These are phyloP conservation scores for Gamarada debralockiae DNA, from an alignment of 495 filamentous ascomycete species.

Conservation along the genomic window DNA sequence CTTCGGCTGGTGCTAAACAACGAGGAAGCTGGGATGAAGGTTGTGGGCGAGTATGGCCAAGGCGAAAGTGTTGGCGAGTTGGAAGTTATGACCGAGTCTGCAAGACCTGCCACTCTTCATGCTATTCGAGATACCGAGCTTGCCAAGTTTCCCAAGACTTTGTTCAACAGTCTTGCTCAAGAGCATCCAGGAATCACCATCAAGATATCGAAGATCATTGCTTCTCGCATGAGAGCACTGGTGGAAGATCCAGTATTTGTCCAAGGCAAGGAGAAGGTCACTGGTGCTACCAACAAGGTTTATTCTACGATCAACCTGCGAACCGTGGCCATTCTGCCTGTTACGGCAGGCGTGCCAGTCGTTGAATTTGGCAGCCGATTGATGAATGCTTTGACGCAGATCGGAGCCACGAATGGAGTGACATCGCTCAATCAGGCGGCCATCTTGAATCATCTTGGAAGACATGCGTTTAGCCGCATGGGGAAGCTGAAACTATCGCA, in stretches of 20 bases:
- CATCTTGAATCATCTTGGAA: conserved; percentile 88
- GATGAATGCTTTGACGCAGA: conserved; percentile 79
- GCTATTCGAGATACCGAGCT: conserved; percentile 96
- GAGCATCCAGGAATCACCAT: conserved; percentile 98
- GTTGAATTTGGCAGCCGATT: conserved; percentile 92
- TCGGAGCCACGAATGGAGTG: conserved; percentile 83
- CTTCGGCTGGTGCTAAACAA: conserved; percentile 76
- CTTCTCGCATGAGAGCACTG: conserved; percentile 85
- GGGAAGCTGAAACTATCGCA: conserved; percentile 94
- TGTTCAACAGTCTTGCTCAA: conserved; percentile 95
- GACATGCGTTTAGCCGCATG: conserved; percentile 96
- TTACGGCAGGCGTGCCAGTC: conserved; percentile 88
- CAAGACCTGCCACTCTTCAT: conserved; percentile 82
- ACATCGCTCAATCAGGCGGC: conserved; percentile 91
- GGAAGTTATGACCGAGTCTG: conserved; percentile 94
- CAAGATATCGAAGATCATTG: conserved; percentile 98
- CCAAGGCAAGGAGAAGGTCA: conserved; percentile 45
- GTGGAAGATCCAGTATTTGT: conserved; percentile 77
- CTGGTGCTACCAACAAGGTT: conserved; percentile 56
- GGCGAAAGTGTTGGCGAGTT: conserved; percentile 97
- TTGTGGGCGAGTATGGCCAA: conserved; percentile 91
- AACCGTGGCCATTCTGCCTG: conserved; percentile 87
- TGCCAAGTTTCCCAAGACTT: conserved; percentile 89
- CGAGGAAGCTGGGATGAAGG: conserved; percentile 76
- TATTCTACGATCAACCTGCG: conserved; percentile 88